These are phyloP conservation scores for Penicillium sp. DNA, from an alignment of 2,329 filamentous ascomycete species.

Conservation along the genomic window DNA sequence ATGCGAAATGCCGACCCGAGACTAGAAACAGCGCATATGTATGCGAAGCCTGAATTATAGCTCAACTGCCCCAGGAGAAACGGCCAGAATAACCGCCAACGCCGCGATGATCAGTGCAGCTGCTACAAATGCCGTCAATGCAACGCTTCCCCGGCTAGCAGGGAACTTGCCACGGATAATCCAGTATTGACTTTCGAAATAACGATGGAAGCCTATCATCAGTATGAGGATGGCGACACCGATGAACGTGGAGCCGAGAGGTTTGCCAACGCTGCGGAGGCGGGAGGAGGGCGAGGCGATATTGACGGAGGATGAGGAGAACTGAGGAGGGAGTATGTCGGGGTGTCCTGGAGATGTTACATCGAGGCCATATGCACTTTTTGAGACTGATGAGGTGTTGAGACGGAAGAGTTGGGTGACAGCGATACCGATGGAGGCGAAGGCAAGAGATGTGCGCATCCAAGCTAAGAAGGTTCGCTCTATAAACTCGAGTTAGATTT, in stretches of 20 bases:
- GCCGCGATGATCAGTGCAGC: constrained; percentile 60
- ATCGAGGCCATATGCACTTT: constrained; percentile 5
- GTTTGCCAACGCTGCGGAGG: constrained; percentile 59
- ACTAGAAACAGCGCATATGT: not conserved
- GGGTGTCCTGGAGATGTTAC: constrained; percentile 2
- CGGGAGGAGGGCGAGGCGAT: constrained; percentile 22
- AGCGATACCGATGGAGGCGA: constrained; percentile 67
- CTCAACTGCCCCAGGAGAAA: constrained; percentile 50
- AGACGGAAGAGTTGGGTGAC: constrained; percentile 68
- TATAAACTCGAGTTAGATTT: constrained; percentile 30
- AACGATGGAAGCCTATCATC: constrained; percentile 64
- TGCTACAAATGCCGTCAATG: constrained; percentile 59
- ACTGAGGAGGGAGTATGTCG: constrained; percentile 21
- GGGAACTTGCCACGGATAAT: constrained; percentile 68
- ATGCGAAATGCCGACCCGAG: not conserved
- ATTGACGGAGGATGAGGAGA: constrained; percentile 21
- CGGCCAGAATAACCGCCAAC: constrained; percentile 60
- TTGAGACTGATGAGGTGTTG: constrained; percentile 52
- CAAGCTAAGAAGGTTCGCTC: constrained; percentile 70
- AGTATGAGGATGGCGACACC: constrained; percentile 63
- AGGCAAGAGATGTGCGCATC: constrained; percentile 66
- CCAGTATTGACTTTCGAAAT: constrained; percentile 69
- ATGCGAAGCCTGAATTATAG: constrained; percentile 14
- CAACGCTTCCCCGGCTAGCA: constrained; percentile 62
- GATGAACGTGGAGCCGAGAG: constrained; percentile 66